Evolutionary conservation across 2,329 filamentous ascomycete genomes (phyloP), one percentile per base, ranked within the genome.

Genomic region (Alternaria triticina): DNA sequence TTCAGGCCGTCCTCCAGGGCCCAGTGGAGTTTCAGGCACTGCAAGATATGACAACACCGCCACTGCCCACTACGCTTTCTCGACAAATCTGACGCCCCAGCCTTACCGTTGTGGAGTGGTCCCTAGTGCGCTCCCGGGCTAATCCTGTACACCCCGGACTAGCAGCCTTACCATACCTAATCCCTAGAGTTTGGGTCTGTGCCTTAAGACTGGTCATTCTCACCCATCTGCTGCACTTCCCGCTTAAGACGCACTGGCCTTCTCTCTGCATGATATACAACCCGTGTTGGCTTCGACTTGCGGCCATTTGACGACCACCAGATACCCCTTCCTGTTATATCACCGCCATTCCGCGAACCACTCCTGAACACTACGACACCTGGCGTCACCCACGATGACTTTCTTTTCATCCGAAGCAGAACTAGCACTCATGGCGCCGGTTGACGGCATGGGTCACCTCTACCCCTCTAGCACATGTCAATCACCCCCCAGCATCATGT

Each of bases 401-500:
- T 78, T 74, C 72, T 78, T 76, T 72, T 74, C 74, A 54, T 67
- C 75, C 27, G 78, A 80, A 47, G 75, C 77, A 62, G 78, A 80
- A 49, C 73, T 80, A 70, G 77, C 73, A 45, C 70, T 79, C 57
- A 70, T 80, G 70, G 72, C 66, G 57, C 74, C 76, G 17, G 76
- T 78, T 56, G 77, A 78, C 33, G 67, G 62, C 60, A 72, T 78
- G 66, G 71, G 71, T 44, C 72, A 78, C 55, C 69, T 80, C 25
- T 80, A 78, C 61, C 77, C 78, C 55, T 74, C 76, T 45, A 78
- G 72, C 66, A 70, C 72, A 62, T 78, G 77, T 59, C 76, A 78
- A 68, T 79, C 79, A 33, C 74, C 78, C 51, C 78, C 77, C 4
- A 76, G 69, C 69, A 77, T 79, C 67, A 75, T 80, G 69, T 80